Conservation (phyloP, 805 yeast genomes). For the Kuraishia molischiana region DNA sequence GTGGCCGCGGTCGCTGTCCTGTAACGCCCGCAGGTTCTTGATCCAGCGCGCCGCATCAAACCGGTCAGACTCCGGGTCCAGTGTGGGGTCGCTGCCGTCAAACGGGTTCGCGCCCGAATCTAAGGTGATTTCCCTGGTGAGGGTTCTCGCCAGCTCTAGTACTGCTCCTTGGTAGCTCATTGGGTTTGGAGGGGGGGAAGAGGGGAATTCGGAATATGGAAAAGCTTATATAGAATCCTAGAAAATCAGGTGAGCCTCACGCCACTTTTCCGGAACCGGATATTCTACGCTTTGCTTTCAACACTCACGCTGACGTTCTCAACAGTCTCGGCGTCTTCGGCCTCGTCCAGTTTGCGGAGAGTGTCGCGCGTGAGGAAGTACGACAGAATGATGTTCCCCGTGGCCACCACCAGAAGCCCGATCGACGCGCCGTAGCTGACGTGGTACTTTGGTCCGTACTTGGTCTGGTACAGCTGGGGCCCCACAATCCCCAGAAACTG, state of each 20-base stretch:
- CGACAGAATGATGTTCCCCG: background rate
- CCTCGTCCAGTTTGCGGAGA: background rate
- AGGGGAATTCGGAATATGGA: no score
- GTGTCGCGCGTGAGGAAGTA: background rate
- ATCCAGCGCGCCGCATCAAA: slow-evolving; percentile 59
- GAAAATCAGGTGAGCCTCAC: no score
- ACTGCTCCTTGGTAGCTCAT: no score
- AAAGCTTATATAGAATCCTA: no score
- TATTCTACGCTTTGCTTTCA: no score
- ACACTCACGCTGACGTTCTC: no score
- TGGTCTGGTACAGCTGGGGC: background rate
- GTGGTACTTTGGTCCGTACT: background rate
- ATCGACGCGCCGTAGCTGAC: background rate
- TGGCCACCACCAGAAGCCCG: background rate
- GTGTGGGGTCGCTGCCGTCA: slow-evolving; percentile 23
- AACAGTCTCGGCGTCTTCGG: no score
- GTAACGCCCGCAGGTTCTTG: slow-evolving; percentile 41
- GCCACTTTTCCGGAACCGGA: no score
- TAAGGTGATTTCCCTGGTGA: background rate
- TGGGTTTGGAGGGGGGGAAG: no score
- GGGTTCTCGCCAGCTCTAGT: no score
- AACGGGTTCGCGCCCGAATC: slow-evolving; percentile 2
- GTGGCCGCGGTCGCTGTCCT: slow-evolving; percentile 47
- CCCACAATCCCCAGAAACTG: background rate
- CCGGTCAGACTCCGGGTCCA: slow-evolving; percentile 49